Evolutionary conservation across 176 grass and related monocot genomes (phyloP).

Genomic region (Leersia perrieri): DNA sequence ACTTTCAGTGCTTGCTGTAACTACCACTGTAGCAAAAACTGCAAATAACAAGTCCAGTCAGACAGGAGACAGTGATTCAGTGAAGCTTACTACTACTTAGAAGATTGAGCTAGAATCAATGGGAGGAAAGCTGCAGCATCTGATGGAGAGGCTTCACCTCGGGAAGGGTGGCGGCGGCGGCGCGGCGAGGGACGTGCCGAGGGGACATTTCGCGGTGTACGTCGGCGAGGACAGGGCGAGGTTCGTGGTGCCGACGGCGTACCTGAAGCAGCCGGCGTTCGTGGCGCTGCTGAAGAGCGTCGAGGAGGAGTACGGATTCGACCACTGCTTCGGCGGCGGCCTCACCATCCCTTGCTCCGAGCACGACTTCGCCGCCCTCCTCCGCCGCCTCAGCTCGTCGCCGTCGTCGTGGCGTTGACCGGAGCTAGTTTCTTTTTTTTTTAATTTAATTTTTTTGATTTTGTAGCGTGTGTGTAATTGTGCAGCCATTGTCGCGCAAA

Average conservation of each 20-base stretch:
- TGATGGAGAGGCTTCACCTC: conserved; percentile 40
- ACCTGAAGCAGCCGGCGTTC: conserved; percentile 54
- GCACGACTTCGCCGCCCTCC: conserved; percentile 35
- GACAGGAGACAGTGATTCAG: neutral
- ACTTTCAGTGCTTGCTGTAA: neutral
- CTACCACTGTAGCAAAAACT: neutral
- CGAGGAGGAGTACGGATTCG: conserved; percentile 56
- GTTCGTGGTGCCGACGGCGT: conserved; percentile 51
- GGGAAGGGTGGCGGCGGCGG: neutral
- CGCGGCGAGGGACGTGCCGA: conserved; percentile 25
- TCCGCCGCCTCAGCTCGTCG: conserved; percentile 9
- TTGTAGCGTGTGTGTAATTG: neutral
- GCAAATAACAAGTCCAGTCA: neutral
- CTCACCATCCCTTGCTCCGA: conserved; percentile 46
- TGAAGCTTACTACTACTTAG: neutral
- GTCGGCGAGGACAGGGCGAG: conserved; percentile 37
- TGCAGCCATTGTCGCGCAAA: neutral
- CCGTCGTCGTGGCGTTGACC: neutral
- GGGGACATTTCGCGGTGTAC: conserved; percentile 55
- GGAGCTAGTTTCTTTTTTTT: too few relatives aligned
- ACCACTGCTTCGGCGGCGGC: conserved; percentile 39
- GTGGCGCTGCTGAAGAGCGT: conserved; percentile 50
- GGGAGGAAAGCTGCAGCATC: conserved; percentile 45
- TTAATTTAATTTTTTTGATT: neutral
- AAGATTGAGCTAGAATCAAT: neutral